phyloP scores from a whole-genome alignment of 1,139 yeast genomes.

The Suhomyces anneliseae region DNA sequence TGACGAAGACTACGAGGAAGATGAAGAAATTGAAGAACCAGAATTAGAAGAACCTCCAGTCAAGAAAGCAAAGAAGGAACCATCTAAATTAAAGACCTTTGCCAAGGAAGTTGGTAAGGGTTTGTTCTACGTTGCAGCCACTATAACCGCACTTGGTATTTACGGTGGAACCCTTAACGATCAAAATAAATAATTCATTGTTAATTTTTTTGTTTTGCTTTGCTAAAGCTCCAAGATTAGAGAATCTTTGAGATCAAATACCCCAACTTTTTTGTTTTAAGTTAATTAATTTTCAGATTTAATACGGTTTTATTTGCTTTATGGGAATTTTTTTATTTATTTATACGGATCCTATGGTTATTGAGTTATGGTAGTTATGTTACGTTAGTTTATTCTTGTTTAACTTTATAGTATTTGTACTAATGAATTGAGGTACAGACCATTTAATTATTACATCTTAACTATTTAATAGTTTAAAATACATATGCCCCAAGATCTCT shows the following conservation, averaged over 20 bases:
- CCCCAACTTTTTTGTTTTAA: neutral
- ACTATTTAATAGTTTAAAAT: neutral
- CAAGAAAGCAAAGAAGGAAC: conserved; percentile 7
- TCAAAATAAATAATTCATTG: neutral
- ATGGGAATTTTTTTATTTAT: neutral
- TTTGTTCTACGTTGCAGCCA: conserved; percentile 32
- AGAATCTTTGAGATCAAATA: no score
- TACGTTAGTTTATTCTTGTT: neutral
- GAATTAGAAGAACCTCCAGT: conserved; percentile 1
- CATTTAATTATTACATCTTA: neutral
- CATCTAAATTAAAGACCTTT: conserved; percentile 19
- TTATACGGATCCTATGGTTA: neutral
- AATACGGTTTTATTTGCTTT: neutral
- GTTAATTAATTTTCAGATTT: neutral
- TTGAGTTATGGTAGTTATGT: neutral
- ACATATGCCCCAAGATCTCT: neutral
- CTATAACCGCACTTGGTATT: conserved; percentile 40
- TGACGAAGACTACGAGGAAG: conserved; percentile 4
- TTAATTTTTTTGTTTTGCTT: no score
- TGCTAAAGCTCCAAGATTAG: no score
- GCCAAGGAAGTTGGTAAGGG: conserved; percentile 39
- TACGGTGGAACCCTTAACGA: conserved; percentile 27
- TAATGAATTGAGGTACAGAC: neutral
- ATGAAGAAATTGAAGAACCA: neutral
- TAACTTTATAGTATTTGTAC: neutral